Conservation (phyloP, 805 yeast species). For the Candida mattraensis region DNA sequence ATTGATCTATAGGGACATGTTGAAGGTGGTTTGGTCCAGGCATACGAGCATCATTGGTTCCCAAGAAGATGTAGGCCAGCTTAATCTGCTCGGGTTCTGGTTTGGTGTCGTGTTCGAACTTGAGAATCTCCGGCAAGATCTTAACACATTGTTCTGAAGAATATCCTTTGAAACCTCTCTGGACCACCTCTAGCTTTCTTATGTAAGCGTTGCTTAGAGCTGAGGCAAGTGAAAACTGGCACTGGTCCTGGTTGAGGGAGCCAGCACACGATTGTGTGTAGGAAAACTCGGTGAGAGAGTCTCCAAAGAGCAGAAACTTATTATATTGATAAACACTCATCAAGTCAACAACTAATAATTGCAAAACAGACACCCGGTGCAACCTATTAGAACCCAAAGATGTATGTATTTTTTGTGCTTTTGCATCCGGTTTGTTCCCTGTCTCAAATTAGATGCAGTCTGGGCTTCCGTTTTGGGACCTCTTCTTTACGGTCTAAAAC, state of each 20-base stretch:
- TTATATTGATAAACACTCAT: constrained; percentile 24
- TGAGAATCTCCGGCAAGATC: constrained; percentile 51
- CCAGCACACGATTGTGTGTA: constrained; percentile 13
- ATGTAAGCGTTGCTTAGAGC: constrained; percentile 42
- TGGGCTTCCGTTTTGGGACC: no score
- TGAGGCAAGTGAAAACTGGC: constrained; percentile 33
- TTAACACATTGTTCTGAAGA: constrained; percentile 59
- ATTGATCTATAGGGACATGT: constrained; percentile 52
- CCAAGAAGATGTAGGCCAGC: constrained; percentile 63
- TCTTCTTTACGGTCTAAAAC: no score
- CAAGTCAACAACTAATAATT: background rate
- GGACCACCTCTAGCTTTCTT: constrained; percentile 65
- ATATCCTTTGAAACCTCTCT: constrained; percentile 79
- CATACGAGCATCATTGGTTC: constrained; percentile 67
- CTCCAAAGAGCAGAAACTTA: constrained; percentile 36
- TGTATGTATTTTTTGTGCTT: no score
- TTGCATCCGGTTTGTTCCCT: no score
- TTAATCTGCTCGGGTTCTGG: constrained; percentile 35
- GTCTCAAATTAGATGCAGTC: no score
- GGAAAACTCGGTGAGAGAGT: constrained; percentile 36
- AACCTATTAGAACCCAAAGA: no score
- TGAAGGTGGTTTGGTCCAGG: constrained; percentile 35
- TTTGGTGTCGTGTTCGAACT: constrained; percentile 41
- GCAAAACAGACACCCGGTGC: no score
- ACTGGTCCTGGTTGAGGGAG: constrained; percentile 19